Conservation (phyloP, 306 rosid species). For the Dalbergia cochinchinensis region DNA sequence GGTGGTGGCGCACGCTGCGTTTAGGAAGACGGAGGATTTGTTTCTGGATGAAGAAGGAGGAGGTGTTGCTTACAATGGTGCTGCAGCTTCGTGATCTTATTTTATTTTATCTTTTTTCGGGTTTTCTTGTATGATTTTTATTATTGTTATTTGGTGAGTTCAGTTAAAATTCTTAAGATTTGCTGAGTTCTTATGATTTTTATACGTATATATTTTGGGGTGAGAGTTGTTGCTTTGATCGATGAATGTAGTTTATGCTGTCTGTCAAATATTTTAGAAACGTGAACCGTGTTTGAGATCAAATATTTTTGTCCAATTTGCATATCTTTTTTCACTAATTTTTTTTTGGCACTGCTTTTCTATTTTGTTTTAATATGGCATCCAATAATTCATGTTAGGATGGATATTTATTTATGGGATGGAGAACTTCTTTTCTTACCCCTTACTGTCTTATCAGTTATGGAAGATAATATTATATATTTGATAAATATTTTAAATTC, state of each 20-base stretch:
- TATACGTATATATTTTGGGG: neutral
- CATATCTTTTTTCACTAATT: neutral
- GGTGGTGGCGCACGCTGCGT: constrained; percentile 59
- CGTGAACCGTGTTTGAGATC: neutral
- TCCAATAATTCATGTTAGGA: too few relatives aligned
- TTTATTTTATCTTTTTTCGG: neutral
- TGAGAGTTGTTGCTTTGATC: constrained; percentile 1
- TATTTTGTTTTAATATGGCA: too few relatives aligned
- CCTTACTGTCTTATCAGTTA: too few relatives aligned
- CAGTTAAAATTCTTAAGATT: neutral
- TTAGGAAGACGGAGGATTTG: constrained; percentile 72
- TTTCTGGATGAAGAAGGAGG: constrained; percentile 72
- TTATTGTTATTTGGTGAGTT: neutral
- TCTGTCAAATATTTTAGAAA: too few relatives aligned
- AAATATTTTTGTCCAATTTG: neutral
- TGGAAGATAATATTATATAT: too few relatives aligned
- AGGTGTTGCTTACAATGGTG: constrained; percentile 35
- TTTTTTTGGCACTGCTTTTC: neutral
- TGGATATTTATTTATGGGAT: too few relatives aligned
- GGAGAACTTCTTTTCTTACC: too few relatives aligned
- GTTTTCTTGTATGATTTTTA: neutral
- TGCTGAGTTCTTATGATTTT: neutral
- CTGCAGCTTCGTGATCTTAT: constrained; percentile 33
- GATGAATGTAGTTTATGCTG: neutral
- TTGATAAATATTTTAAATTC: too few relatives aligned